phyloP scores from a whole-genome alignment of 2,329 filamentous ascomycete genomes.

The Microcyclosporella mali region DNA sequence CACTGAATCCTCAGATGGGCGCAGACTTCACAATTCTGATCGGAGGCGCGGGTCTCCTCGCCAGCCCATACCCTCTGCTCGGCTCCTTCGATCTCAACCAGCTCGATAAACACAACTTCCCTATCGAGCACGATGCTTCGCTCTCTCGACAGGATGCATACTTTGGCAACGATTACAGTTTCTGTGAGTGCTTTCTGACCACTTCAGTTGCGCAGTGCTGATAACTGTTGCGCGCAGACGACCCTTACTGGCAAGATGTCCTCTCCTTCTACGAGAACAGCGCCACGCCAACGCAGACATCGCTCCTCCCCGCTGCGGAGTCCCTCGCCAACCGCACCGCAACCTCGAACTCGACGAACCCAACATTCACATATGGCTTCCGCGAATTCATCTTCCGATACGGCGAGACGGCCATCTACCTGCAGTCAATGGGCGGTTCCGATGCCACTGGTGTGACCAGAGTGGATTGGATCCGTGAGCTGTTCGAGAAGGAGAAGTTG shows the following conservation, averaged over 20 bases:
- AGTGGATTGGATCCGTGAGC: conserved; percentile 30
- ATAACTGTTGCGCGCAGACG: conserved; percentile 9
- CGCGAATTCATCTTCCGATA: conserved; percentile 31
- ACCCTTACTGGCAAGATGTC: conserved; percentile 28
- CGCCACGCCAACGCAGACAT: conserved; percentile 8
- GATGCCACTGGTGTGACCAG: conserved; percentile 29
- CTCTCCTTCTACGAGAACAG: conserved; percentile 24
- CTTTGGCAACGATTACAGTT: conserved; percentile 32
- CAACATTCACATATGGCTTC: conserved; percentile 31
- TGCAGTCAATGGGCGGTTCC: conserved; percentile 33
- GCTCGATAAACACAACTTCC: conserved; percentile 27
- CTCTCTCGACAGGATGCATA: conserved; percentile 30
- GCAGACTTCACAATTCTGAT: conserved; percentile 25
- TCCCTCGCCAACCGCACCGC: conserved; percentile 30
- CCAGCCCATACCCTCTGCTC: conserved; percentile 14
- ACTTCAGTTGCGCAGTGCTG: too few relatives aligned
- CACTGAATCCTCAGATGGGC: conserved; percentile 16
- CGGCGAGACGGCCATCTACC: conserved; percentile 35
- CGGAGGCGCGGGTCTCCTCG: conserved; percentile 24
- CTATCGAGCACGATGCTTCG: conserved; percentile 34
- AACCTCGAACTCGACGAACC: conserved; percentile 24
- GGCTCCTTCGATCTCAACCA: conserved; percentile 24
- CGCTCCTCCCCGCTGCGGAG: conserved; percentile 25
- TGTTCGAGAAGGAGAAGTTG: conserved; percentile 36
- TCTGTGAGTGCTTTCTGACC: conserved; percentile 13